Base-by-base conservation (phyloP, 345 rosid species). In the Sonneratia caseolaris region DNA sequence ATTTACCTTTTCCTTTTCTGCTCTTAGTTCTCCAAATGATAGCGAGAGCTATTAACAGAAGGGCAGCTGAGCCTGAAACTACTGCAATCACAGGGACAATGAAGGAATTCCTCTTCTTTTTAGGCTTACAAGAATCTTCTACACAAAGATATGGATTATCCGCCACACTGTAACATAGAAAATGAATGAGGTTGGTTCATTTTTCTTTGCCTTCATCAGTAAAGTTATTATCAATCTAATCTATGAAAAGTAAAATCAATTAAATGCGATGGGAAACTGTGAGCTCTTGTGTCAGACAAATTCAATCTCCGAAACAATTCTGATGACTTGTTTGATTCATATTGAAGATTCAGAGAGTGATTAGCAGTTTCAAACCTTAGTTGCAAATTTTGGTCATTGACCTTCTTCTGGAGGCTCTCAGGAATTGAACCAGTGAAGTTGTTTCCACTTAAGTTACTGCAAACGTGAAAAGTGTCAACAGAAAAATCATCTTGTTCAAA, bases 371-470 rank as follows among this genome's bases (percentile, higher is more conserved):
- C 61, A 21, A 53, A 75, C 74, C 73, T 70, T 6, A 75, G 68
- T 24, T 27, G 57, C 11, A 85, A 70, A 70, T 66, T 59, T 82
- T 75, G 3, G 73, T 76, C 13, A 43, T 70, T 24, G 68, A 72
- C 69, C 75, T 75, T 87, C 42, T 82, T 72, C 40, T 75, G 35
- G 71, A 87, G 78, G 0, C 68, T 67, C 0, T 19, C 21, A 35
- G 91, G 89, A 68, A 85, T 37, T 4, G 75, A 11, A 45, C 91
- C 91, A 49, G 70, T 74, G 36, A 83, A 68, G 2, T 80, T 78
- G 77, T 87, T 87, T 49, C 85, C 76, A 35, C 75, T 48, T 51
- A 82, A 66, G 73, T 85, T 73, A 66, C 91, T 85, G 79, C 48
- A 64, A 27, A 16, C 15, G 37, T 32, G 12, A n/a, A 3, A 27